Evolutionary conservation across 257 asterid genomes (phyloP), one percentile per base, ranked within the genome.

Genomic region (Forsythia viridissima): DNA sequence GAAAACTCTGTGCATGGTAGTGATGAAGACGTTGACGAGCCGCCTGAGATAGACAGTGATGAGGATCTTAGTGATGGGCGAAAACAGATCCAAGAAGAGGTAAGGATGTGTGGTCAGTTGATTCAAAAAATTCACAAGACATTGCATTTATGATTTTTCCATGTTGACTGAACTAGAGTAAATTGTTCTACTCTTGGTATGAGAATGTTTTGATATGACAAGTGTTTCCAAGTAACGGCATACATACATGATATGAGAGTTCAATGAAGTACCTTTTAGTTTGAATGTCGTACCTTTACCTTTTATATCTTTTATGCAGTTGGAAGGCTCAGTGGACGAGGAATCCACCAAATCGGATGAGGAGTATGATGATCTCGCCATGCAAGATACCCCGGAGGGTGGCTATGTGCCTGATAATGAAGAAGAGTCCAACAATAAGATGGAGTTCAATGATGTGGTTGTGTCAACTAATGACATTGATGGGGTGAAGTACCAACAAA

Each of bases 241-340:
- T 21, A 7, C 7, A 6, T n/a, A 24, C 24, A 30, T 30, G 34
- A 18, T 20, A 61, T 24, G 69, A 61, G 38, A 61, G 37, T 61
- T 61, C 6, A 7, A 57, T 57, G 65, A 9, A 61, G 69, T 61
- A 20, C 5, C 37, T 24, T 24, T 24, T 20, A 61, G 69, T 24
- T 24, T 61, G 15, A 61, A 21, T 61, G n/a, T 61, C 38, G 16
- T 24, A 21, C 69, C 21, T 24, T 61, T 9, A 63, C 70, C 70
- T 11, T 63, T 63, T 63, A n/a, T 63, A 59, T 67, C 61, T 71
- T 65, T 42, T 51, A 70, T 9, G 15, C 89, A 93, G 99, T 68
- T 88, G 87, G 99, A 91, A 84, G 97, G 98, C 13, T 94, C 99
- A 1, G 99, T 93, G 81, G 98, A 94, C 16, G 99, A 94, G 80